phyloP scores from a whole-genome alignment of 208 protist species.

The Wallacemonas collosoma region DNA sequence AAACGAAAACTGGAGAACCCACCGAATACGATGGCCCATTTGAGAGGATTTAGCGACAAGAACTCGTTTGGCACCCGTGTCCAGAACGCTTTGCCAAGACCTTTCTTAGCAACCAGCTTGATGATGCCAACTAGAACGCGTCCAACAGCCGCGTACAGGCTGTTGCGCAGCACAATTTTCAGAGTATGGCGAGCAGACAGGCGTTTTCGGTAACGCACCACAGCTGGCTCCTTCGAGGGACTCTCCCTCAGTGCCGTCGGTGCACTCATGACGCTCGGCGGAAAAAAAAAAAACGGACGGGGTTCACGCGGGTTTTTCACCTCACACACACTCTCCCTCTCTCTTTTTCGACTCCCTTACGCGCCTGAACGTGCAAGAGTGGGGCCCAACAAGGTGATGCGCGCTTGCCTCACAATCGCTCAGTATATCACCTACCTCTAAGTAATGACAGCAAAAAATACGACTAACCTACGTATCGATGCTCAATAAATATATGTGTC shows the following conservation, averaged over 20 bases:
- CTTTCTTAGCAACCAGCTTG: conserved; percentile 61
- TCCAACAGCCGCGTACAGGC: conserved; percentile 53
- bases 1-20: conserved; percentile 78
- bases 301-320: too few relatives aligned
- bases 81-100: conserved; percentile 36
- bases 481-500: too few relatives aligned
- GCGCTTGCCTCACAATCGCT: too few relatives aligned
- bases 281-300: conserved; percentile 12
- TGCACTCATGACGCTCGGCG: not conserved
- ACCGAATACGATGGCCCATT: conserved; percentile 71
- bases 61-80: conserved; percentile 50
- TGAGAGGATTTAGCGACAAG: conserved; percentile 76
- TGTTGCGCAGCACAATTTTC: conserved; percentile 67
- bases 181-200: conserved; percentile 46
- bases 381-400: too few relatives aligned
- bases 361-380: too few relatives aligned
- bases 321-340: too few relatives aligned
- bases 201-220: conserved; percentile 29
- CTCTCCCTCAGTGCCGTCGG: conserved; percentile 7
- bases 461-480: too few relatives aligned
- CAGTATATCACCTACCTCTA: too few relatives aligned
- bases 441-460: too few relatives aligned
- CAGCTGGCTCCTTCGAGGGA: not conserved
- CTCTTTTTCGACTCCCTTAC: too few relatives aligned
- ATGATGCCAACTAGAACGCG: conserved; percentile 69